A percentile compares a stretch with the other conserved stretches of the same genome.
Evolutionary conservation across 305 asterid species (phyloP).

Genomic region (Nicotiana rustica): DNA sequence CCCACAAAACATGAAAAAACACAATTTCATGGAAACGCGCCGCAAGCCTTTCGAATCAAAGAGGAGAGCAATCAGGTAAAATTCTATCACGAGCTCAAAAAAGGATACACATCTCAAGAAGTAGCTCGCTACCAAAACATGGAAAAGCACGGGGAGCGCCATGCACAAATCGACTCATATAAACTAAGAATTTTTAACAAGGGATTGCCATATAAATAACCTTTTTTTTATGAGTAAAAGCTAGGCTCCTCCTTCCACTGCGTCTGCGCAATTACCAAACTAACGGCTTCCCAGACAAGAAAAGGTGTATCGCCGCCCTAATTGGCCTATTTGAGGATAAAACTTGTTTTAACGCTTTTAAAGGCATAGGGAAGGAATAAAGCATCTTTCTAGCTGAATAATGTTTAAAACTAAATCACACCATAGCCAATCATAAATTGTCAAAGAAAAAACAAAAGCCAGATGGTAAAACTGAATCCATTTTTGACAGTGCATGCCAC

Average conservation of each 20-base stretch:
- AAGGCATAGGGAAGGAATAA: not conserved
- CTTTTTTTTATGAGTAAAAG: not conserved
- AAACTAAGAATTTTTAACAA: conserved; percentile 1
- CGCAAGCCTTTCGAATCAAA: not conserved
- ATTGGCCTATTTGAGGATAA: not conserved
- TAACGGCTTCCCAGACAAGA: too few species aligned
- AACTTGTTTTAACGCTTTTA: not conserved
- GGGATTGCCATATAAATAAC: not conserved
- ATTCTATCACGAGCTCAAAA: not conserved
- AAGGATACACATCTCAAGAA: not conserved
- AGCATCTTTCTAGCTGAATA: not conserved
- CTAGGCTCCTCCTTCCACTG: not conserved
- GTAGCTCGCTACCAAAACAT: conserved; percentile 11
- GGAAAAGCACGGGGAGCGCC: not conserved
- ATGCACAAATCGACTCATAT: conserved; percentile 15
- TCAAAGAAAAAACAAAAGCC: not conserved
- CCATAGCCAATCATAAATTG: conserved; percentile 17
- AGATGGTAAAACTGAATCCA: not conserved
- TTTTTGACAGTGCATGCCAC: not conserved
- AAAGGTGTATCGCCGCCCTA: too few species aligned
- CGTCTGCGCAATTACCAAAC: not conserved
- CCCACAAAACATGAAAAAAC: not conserved
- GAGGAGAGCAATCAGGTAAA: conserved; percentile 28
- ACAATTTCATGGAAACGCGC: not conserved
- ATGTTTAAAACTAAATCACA: not conserved